A percentile compares a stretch with the other conserved stretches of the same genome.
Conservation (phyloP, 176 grass and related monocot genomes). For the Rhynchospora breviuscula region DNA sequence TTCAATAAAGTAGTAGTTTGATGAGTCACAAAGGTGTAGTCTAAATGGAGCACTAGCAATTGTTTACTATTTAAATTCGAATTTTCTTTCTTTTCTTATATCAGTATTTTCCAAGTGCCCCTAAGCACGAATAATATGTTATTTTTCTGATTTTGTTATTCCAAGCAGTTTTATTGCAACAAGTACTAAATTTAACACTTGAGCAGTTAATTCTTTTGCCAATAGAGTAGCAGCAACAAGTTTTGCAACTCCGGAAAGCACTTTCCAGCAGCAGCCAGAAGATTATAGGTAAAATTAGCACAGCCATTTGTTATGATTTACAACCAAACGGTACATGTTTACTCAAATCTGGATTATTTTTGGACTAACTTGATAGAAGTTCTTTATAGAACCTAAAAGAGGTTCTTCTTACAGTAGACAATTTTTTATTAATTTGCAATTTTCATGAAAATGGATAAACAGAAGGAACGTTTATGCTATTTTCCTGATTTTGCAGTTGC, state of each 20-base stretch:
- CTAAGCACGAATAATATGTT: too few relatives aligned
- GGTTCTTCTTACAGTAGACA: background rate
- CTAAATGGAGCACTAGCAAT: too few relatives aligned
- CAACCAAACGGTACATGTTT: background rate
- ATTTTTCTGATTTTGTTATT: too few relatives aligned
- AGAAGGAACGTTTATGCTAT: background rate
- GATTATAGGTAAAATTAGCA: background rate
- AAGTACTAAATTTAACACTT: conserved; percentile 79
- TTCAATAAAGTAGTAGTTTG: too few relatives aligned
- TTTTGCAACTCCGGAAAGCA: conserved; percentile 78
- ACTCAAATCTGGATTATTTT: background rate
- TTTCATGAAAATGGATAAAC: background rate
- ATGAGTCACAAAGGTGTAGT: too few relatives aligned
- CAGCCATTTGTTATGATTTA: background rate
- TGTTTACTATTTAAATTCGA: too few relatives aligned
- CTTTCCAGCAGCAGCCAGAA: conserved; percentile 20
- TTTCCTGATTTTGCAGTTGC: conserved; percentile 40
- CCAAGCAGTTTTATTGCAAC: conserved; percentile 72
- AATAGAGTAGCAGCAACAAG: conserved; percentile 75
- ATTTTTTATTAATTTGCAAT: background rate
- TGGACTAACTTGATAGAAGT: background rate
- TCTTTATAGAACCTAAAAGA: background rate
- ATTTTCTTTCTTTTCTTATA: too few relatives aligned
- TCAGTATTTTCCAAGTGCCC: too few relatives aligned
- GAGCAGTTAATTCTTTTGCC: conserved; percentile 77